A percentile compares a stretch with the other conserved stretches of the same genome.
phyloP scores from a whole-genome alignment of 2,329 filamentous ascomycete genomes.

The Penicillium psychrosexuale region DNA sequence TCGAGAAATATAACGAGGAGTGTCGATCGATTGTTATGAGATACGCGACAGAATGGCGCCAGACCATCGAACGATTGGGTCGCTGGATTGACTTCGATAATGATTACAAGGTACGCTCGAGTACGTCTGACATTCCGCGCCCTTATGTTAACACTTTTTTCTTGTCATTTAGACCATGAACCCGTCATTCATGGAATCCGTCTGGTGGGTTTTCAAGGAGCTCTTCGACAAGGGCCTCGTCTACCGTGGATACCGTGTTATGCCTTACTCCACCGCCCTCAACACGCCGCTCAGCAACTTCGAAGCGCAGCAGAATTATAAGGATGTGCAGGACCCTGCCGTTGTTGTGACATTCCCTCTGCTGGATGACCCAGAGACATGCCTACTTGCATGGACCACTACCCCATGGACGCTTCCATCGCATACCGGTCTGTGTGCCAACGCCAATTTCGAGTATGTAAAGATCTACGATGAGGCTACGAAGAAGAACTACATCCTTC shows the following conservation, averaged over 20 bases:
- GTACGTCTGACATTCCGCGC: not conserved
- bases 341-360: constrained; percentile 86
- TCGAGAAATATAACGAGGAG: constrained; percentile 86
- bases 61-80: constrained; percentile 81
- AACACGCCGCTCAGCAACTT: constrained; percentile 90
- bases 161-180: constrained; percentile 72
- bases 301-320: constrained; percentile 91
- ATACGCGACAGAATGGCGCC: constrained; percentile 80
- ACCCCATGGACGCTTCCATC: constrained; percentile 85
- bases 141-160: constrained; percentile 3
- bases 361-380: constrained; percentile 69
- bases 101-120: constrained; percentile 73
- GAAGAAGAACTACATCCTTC: constrained; percentile 77
- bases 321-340: constrained; percentile 86
- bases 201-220: constrained; percentile 97
- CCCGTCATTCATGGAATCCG: constrained; percentile 88
- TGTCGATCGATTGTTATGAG: constrained; percentile 92
- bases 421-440: constrained; percentile 71
- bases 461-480: constrained; percentile 81
- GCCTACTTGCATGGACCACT: constrained; percentile 82
- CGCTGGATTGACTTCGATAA: constrained; percentile 98
- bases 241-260: constrained; percentile 86
- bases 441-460: constrained; percentile 81
- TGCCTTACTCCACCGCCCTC: constrained; percentile 91
- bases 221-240: constrained; percentile 85